Evolutionary conservation across 2,329 filamentous ascomycete genomes (phyloP).

Genomic region (Beauveria medogensis): DNA sequence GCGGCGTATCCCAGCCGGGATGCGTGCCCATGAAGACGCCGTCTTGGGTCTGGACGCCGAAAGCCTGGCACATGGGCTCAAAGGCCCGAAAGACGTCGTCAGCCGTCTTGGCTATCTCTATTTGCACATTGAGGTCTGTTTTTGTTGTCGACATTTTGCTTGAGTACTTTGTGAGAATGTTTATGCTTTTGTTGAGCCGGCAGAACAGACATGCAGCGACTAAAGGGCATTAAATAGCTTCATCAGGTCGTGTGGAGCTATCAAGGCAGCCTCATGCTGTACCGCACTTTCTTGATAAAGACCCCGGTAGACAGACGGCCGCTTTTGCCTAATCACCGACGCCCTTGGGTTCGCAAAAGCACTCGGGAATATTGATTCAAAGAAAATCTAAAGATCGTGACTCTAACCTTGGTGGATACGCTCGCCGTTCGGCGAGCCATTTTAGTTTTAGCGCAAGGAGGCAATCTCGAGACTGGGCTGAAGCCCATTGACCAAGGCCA

Average conservation of each 20-base stretch:
- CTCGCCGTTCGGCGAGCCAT: background rate
- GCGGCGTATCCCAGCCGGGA: constrained; percentile 45
- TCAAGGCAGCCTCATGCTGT: background rate
- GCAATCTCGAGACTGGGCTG: too few relatives aligned
- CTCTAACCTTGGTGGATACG: background rate
- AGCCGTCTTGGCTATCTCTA: constrained; percentile 22
- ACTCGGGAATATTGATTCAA: background rate
- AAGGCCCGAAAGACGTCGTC: constrained; percentile 22
- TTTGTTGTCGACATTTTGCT: background rate
- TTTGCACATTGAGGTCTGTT: background rate
- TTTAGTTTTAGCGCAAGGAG: background rate
- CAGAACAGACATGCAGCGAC: too few relatives aligned
- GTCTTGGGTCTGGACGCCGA: constrained; percentile 44
- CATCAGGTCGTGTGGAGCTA: background rate
- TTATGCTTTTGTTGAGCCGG: too few relatives aligned
- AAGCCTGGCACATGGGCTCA: constrained; percentile 25
- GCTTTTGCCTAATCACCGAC: background rate
- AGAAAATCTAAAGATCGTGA: background rate
- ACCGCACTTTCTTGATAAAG: background rate
- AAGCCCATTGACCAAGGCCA: too few relatives aligned
- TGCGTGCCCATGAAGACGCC: constrained; percentile 43
- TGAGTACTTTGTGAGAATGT: too few relatives aligned
- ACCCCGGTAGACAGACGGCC: background rate
- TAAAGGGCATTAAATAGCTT: too few relatives aligned
- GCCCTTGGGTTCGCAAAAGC: background rate